Evolutionary conservation across 257 asterid species (phyloP).

Genomic region (Marsdenia floribunda): DNA sequence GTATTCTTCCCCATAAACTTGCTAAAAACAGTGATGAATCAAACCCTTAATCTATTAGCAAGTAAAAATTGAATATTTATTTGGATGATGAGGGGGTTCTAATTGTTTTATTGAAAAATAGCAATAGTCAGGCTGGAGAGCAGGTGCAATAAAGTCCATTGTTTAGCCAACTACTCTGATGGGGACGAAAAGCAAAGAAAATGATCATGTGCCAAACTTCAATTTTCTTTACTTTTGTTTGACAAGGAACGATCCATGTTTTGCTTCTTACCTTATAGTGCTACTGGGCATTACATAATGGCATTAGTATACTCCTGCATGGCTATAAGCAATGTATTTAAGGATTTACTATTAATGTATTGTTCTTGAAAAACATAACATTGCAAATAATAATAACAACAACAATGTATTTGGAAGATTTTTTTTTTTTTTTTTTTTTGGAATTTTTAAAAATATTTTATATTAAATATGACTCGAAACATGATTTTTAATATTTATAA

Average conservation of each 20-base stretch:
- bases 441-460: too few species aligned
- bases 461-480: too few species aligned
- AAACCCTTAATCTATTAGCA: not conserved
- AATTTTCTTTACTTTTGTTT: not conserved
- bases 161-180: constrained; percentile 7
- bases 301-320: too few species aligned
- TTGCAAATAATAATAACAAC: too few species aligned
- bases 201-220: not conserved
- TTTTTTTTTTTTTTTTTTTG: too few species aligned
- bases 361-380: too few species aligned
- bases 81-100: not conserved
- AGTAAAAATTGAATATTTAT: not conserved
- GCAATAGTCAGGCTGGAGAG: not conserved
- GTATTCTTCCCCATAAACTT: not conserved
- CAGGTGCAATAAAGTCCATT: constrained; percentile 10
- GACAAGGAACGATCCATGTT: not conserved
- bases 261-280: not conserved
- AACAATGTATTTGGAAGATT: too few species aligned
- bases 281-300: too few species aligned
- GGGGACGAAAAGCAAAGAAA: too few species aligned
- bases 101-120: not conserved
- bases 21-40: not conserved
- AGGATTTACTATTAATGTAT: too few species aligned
- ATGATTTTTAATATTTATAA: too few species aligned
- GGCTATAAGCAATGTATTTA: too few species aligned